A percentile compares a stretch with the other conserved stretches of the same genome.
These are phyloP conservation scores for Vitis hybrid DNA, from an alignment of 177 flowering plant species.

Conservation along the genomic window DNA sequence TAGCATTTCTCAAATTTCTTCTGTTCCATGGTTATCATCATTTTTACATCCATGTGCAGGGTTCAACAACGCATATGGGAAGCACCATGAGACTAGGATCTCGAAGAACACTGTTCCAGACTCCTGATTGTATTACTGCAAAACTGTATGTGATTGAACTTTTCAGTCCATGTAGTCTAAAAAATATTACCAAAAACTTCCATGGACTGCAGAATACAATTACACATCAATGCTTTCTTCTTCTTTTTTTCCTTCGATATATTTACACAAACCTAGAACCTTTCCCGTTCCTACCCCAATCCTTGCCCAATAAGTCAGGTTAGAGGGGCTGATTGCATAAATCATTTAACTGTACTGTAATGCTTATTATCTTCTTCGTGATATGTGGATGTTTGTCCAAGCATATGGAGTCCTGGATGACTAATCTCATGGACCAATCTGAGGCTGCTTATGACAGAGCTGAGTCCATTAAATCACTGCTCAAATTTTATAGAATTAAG, in stretches of 20 bases:
- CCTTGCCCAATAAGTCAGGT: too few relatives aligned
- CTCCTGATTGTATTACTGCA: conserved; percentile 70
- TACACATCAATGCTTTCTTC: too few relatives aligned
- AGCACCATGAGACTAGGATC: conserved; percentile 97
- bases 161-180: too few relatives aligned
- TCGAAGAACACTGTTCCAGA: conserved; percentile 76
- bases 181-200: not conserved
- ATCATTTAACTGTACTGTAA: too few relatives aligned
- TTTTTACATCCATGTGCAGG: conserved; percentile 41
- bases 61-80: conserved; percentile 95
- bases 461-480: not conserved
- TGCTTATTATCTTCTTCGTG: not conserved
- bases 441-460: not conserved
- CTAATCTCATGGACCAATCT: not conserved
- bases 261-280: too few relatives aligned
- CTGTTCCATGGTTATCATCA: not conserved
- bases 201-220: too few relatives aligned
- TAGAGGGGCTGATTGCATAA: too few relatives aligned
- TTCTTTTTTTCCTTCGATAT: too few relatives aligned
- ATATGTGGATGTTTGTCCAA: not conserved
- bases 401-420: not conserved
- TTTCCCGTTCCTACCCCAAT: too few relatives aligned
- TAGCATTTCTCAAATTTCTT: not conserved
- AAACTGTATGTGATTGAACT: conserved; percentile 65
- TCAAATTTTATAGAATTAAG: not conserved